These are phyloP conservation scores for Astrothelium subdiscretum DNA, from an alignment of 495 filamentous ascomycete genomes.

Conservation along the genomic window DNA sequence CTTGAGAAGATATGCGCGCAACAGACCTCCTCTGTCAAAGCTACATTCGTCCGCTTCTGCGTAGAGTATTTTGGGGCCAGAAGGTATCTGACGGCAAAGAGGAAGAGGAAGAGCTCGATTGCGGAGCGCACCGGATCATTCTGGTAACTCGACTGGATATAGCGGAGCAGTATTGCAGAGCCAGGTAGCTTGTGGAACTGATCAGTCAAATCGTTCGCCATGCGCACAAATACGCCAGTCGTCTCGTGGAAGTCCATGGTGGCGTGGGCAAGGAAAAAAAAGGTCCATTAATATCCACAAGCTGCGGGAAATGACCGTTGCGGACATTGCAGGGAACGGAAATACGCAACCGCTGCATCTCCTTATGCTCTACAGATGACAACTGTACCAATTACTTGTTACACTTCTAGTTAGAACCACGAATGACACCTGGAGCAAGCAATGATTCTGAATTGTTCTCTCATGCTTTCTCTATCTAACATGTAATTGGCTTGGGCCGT, in stretches of 20 bases:
- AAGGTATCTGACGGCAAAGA: constrained; percentile 91
- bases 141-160: constrained; percentile 93
- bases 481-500: background rate
- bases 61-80: constrained; percentile 85
- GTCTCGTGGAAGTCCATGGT: background rate
- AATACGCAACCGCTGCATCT: too few species aligned
- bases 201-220: background rate
- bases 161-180: constrained; percentile 86
- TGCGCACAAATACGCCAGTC: background rate
- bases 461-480: constrained; percentile 1
- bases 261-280: background rate
- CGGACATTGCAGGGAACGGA: background rate
- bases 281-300: background rate
- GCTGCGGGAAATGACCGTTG: background rate
- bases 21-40: constrained; percentile 67
- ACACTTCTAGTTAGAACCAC: background rate
- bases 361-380: background rate
- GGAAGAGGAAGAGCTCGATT: constrained; percentile 85
- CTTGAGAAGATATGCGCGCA: too few species aligned
- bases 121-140: constrained; percentile 89
- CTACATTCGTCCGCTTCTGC: constrained; percentile 72
- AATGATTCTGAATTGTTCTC: background rate
- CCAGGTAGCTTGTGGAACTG: constrained; percentile 80
- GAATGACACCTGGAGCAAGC: background rate
- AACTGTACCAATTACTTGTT: too few species aligned